These are phyloP conservation scores for Macrocystidia cucumis DNA, from an alignment of 1,284 basidiomycete genomes.

Conservation along the genomic window DNA sequence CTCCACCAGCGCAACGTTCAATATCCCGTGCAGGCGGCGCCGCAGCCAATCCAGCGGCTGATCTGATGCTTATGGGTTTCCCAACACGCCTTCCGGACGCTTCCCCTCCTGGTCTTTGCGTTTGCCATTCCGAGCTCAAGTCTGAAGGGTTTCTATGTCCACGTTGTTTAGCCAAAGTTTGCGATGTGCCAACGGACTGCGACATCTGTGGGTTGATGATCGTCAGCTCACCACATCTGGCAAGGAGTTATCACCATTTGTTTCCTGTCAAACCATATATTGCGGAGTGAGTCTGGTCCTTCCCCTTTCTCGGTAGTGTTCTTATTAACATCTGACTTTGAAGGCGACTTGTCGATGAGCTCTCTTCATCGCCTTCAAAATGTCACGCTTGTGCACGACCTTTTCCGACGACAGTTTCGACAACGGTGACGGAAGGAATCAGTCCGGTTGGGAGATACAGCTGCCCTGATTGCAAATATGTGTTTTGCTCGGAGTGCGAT, in stretches of 20 bases:
- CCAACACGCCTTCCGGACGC: slow-evolving; percentile 85
- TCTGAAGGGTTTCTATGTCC: slow-evolving; percentile 94
- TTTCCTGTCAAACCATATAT: slow-evolving; percentile 84
- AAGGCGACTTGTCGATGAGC: too few relatives aligned
- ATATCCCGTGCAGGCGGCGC: slow-evolving; percentile 41
- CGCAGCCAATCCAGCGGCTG: slow-evolving; percentile 59
- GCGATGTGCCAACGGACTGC: slow-evolving; percentile 98
- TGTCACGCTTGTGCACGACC: slow-evolving; percentile 13
- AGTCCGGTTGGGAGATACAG: slow-evolving; percentile 17
- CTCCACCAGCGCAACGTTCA: slow-evolving; percentile 82
- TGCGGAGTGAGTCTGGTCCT: slow-evolving; percentile 69
- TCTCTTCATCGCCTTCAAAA: not conserved
- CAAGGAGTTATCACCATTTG: slow-evolving; percentile 90
- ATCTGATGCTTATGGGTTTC: slow-evolving; percentile 99
- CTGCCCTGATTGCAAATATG: slow-evolving; percentile 28
- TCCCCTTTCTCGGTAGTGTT: too few relatives aligned
- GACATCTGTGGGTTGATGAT: slow-evolving; percentile 97
- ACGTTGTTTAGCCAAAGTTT: slow-evolving; percentile 86
- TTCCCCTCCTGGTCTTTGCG: slow-evolving; percentile 80
- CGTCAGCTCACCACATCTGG: slow-evolving; percentile 95
- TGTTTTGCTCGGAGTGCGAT: slow-evolving; percentile 59
- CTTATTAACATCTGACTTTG: too few relatives aligned
- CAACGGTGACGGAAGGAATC: slow-evolving; percentile 12
- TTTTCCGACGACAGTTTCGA: slow-evolving; percentile 10
- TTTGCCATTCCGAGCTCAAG: slow-evolving; percentile 88